Percentiles rank a stretch among this genome's conserved stretches.
phyloP scores from a whole-genome alignment of 352 stramenopile genomes.

The Pythium myriotylum region DNA sequence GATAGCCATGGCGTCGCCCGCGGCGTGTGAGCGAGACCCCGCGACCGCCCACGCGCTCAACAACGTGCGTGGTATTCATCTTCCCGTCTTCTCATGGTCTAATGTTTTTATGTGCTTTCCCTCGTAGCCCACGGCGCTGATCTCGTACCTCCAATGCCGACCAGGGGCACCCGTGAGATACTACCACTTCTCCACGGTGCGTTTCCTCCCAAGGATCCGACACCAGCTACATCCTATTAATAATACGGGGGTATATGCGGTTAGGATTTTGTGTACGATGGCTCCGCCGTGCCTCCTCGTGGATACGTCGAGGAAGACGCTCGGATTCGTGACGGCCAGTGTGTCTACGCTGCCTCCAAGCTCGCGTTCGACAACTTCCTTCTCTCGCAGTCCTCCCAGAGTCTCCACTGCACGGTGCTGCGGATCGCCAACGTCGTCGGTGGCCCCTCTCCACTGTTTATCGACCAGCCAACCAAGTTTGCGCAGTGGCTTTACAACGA shows the following conservation, averaged over 20 bases:
- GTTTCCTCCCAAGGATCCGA: too few relatives aligned
- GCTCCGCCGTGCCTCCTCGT: slow-evolving; percentile 16
- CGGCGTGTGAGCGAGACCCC: slow-evolving; percentile 54
- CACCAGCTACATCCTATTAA: too few relatives aligned
- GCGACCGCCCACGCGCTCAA: slow-evolving; percentile 43
- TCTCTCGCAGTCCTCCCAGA: not conserved
- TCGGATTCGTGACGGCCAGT: slow-evolving; percentile 1
- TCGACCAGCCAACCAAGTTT: slow-evolving; percentile 50
- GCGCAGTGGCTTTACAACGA: slow-evolving; percentile 63
- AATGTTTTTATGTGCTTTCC: too few relatives aligned
- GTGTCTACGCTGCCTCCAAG: slow-evolving; percentile 51
- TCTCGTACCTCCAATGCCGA: slow-evolving; percentile 34
- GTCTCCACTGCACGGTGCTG: slow-evolving; percentile 27
- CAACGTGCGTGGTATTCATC: slow-evolving; percentile 32
- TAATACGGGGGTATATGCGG: too few relatives aligned
- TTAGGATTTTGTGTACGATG: slow-evolving; percentile 72
- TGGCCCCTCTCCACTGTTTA: slow-evolving; percentile 40
- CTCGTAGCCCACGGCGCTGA: slow-evolving; percentile 37
- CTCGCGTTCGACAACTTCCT: slow-evolving; percentile 56
- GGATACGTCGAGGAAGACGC: slow-evolving; percentile 47
- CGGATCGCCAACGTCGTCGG: slow-evolving; percentile 72
- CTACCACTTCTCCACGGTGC: slow-evolving; percentile 65
- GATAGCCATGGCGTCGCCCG: slow-evolving; percentile 58
- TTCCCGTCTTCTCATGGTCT: not conserved
- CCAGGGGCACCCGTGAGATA: slow-evolving; percentile 35